Evolutionary conservation across 208 protist genomes (phyloP).

Genomic region (Trypanosoma scelopori): DNA sequence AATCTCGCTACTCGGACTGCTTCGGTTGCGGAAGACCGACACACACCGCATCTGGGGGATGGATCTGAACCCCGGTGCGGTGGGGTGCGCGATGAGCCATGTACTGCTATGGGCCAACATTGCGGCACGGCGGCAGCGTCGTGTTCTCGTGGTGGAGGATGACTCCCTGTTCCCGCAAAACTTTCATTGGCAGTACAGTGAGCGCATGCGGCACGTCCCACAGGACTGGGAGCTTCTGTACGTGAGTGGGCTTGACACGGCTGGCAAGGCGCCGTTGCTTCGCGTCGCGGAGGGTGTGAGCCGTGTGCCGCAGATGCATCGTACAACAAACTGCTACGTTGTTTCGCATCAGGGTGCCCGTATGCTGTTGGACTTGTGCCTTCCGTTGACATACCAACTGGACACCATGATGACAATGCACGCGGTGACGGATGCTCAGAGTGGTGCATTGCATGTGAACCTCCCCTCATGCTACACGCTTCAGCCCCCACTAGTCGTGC

Average conservation of each 20-base stretch:
- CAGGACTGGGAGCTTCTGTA: slow-evolving; percentile 81
- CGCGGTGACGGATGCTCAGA: slow-evolving; percentile 9
- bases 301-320: slow-evolving; percentile 79
- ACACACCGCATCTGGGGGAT: slow-evolving; percentile 82
- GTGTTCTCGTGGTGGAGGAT: slow-evolving; percentile 54
- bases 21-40: slow-evolving; percentile 39
- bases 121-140: slow-evolving; percentile 32
- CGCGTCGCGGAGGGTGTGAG: slow-evolving; percentile 42
- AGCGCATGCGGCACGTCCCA: slow-evolving; percentile 37
- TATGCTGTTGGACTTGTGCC: slow-evolving; percentile 47
- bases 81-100: slow-evolving; percentile 87
- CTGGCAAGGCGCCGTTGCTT: slow-evolving; percentile 36
- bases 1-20: slow-evolving; percentile 54
- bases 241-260: slow-evolving; percentile 83
- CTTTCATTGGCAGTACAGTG: slow-evolving; percentile 39
- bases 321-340: slow-evolving; percentile 83
- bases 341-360: slow-evolving; percentile 61
- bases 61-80: slow-evolving; percentile 72
- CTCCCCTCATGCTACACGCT: slow-evolving; percentile 78
- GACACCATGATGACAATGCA: slow-evolving; percentile 87
- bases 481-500: slow-evolving; percentile 72
- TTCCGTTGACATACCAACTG: slow-evolving; percentile 82
- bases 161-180: slow-evolving; percentile 44
- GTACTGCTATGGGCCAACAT: slow-evolving; percentile 65
- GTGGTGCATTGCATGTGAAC: slow-evolving; percentile 43